These are phyloP conservation scores for Pyrenula aspistea DNA, from an alignment of 495 filamentous ascomycete species.

Conservation along the genomic window DNA sequence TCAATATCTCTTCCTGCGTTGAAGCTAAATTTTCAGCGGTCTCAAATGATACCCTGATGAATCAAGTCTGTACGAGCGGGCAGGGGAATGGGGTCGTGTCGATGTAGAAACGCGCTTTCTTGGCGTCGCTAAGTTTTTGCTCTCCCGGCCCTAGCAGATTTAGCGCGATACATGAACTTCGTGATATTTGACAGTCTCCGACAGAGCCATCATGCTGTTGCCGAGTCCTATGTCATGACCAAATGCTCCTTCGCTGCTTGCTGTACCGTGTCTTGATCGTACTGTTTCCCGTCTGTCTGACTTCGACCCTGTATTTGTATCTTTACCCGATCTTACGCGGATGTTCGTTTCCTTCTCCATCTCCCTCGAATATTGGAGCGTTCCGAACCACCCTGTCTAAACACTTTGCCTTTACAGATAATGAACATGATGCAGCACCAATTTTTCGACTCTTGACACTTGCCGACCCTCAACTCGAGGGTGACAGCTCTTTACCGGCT, in stretches of 20 bases:
- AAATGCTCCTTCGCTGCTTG: conserved; percentile 43
- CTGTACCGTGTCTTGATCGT: conserved; percentile 50
- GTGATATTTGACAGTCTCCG: too few species aligned
- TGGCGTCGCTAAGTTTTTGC: too few species aligned
- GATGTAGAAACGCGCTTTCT: too few species aligned
- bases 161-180: too few species aligned
- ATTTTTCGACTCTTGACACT: conserved; percentile 83
- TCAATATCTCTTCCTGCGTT: too few species aligned
- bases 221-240: neutral
- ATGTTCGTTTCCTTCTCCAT: conserved; percentile 62
- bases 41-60: too few species aligned
- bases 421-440: conserved; percentile 18
- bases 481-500: conserved; percentile 68
- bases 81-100: too few species aligned
- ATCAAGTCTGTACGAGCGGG: too few species aligned
- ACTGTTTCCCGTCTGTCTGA: conserved; percentile 57
- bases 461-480: conserved; percentile 91
- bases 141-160: too few species aligned
- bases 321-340: conserved; percentile 72
- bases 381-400: conserved; percentile 1
- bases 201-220: too few species aligned
- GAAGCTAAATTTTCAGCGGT: too few species aligned
- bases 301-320: conserved; percentile 68
- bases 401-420: conserved; percentile 2
- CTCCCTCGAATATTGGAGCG: conserved; percentile 5